phyloP scores from a whole-genome alignment of 345 rosid species.

The Euphorbia tirucalli region DNA sequence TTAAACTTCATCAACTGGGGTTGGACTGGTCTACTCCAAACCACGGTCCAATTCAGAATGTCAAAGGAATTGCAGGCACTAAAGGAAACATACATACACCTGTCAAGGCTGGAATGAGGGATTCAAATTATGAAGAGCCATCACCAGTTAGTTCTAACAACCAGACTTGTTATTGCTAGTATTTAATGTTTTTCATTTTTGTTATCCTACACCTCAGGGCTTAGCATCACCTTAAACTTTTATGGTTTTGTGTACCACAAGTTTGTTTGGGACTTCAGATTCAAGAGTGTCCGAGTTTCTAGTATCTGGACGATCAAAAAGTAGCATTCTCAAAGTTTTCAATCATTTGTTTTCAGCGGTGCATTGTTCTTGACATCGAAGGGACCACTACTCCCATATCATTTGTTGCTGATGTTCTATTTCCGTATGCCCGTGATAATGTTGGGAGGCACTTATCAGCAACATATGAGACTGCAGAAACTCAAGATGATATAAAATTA shows the following conservation, averaged over 20 bases:
- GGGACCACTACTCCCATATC: conserved; percentile 98
- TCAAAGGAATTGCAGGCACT: conserved; percentile 36
- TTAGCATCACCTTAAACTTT: not conserved
- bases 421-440: conserved; percentile 85
- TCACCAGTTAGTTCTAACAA: conserved; percentile 43
- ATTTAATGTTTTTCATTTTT: not conserved
- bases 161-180: not conserved
- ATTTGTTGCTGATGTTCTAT: conserved; percentile 84
- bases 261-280: not conserved
- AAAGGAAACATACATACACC: conserved; percentile 24
- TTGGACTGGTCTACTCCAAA: conserved; percentile 69
- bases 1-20: conserved; percentile 82
- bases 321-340: conserved; percentile 9
- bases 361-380: conserved; percentile 91
- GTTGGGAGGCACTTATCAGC: conserved; percentile 75
- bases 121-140: conserved; percentile 44
- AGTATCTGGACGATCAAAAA: not conserved
- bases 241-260: not conserved
- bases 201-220: not conserved
- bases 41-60: conserved; percentile 60
- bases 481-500: conserved; percentile 71
- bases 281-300: not conserved
- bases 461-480: conserved; percentile 73
- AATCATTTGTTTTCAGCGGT: conserved; percentile 53
- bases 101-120: conserved; percentile 38